These are phyloP conservation scores for Colletotrichum somersetense DNA, from an alignment of 2,329 filamentous ascomycete genomes.

Conservation along the genomic window DNA sequence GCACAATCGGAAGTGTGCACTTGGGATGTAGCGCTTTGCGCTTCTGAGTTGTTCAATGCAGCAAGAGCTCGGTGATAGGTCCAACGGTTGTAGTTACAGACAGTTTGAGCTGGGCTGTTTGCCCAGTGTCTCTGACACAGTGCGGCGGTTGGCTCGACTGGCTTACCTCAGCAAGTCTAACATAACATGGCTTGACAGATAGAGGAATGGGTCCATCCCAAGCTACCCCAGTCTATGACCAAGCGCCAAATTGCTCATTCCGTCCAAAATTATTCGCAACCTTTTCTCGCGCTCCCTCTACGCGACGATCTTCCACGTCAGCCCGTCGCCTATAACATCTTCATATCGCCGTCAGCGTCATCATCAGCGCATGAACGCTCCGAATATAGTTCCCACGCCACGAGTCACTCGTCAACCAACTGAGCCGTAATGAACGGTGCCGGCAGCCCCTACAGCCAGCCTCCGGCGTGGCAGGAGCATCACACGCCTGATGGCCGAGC, in stretches of 20 bases:
- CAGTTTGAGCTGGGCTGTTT: conserved; percentile 11
- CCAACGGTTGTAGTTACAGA: conserved; percentile 12
- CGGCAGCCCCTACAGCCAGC: conserved; percentile 62
- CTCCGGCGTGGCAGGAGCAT: conserved; percentile 81
- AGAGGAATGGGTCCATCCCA: conserved; percentile 8
- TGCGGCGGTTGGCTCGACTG: neutral
- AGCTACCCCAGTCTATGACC: conserved; percentile 35
- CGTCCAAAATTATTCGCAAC: conserved; percentile 34
- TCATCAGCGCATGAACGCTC: neutral
- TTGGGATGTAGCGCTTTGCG: neutral
- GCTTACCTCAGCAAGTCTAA: conserved; percentile 25
- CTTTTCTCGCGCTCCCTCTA: conserved; percentile 20
- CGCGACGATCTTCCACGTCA: conserved; percentile 15
- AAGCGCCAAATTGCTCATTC: conserved; percentile 33
- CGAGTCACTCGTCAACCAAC: neutral
- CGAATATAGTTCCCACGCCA: neutral
- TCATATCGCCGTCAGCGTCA: neutral
- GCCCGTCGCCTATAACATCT: neutral
- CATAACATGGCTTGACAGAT: neutral
- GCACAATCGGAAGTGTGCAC: too few species aligned
- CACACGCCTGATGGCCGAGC: conserved; percentile 83
- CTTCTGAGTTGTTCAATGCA: neutral
- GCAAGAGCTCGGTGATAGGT: conserved; percentile 20
- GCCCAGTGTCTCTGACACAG: conserved; percentile 19
- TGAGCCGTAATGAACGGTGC: conserved; percentile 68